A percentile compares a stretch with the other conserved stretches of the same genome.
phyloP scores from a whole-genome alignment of 2,329 filamentous ascomycete genomes.

The Colletotrichum sojae region DNA sequence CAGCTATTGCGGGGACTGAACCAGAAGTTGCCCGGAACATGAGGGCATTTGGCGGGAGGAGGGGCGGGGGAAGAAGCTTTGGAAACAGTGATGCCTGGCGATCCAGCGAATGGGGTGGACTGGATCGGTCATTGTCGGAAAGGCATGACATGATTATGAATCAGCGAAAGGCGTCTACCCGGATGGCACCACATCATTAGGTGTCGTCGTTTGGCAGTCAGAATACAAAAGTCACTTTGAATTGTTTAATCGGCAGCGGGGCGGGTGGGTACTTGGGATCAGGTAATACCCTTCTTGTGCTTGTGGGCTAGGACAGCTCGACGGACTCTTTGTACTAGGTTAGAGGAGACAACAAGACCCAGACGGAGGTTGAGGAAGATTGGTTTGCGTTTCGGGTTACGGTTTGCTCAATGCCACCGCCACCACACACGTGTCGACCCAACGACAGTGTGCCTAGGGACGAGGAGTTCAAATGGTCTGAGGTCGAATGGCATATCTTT shows the following conservation, averaged over 20 bases:
- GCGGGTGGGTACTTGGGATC: neutral
- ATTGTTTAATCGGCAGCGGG: conserved; percentile 4
- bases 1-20: conserved; percentile 57
- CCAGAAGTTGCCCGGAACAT: conserved; percentile 49
- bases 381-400: no score
- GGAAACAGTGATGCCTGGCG: conserved; percentile 1
- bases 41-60: conserved; percentile 18
- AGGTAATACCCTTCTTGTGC: neutral
- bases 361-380: no score
- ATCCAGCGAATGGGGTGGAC: neutral
- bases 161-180: conserved; percentile 31
- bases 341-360: no score
- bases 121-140: conserved; percentile 6
- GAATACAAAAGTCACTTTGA: conserved; percentile 34
- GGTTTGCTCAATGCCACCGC: no score
- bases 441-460: no score
- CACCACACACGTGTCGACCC: no score
- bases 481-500: neutral
- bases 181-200: conserved; percentile 16
- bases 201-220: conserved; percentile 24
- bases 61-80: neutral
- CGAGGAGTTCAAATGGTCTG: no score
- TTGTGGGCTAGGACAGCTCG: no score
- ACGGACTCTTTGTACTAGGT: no score
- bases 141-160: conserved; percentile 39